These are phyloP conservation scores for Collariella sp. DNA, from an alignment of 495 filamentous ascomycete species.

Conservation along the genomic window DNA sequence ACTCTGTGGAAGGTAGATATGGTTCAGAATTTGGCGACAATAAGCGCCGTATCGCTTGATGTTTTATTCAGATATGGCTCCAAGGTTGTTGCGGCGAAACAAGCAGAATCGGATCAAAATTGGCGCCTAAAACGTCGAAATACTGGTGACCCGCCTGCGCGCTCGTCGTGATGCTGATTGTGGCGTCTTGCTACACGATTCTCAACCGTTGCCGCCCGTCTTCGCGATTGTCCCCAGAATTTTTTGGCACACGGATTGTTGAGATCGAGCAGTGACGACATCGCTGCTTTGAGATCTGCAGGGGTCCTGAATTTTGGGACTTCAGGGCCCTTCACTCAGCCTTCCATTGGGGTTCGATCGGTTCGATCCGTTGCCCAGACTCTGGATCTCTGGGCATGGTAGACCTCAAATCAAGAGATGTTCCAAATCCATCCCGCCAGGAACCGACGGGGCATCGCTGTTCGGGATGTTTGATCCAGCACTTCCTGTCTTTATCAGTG, in stretches of 20 bases:
- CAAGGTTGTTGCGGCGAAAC: no score
- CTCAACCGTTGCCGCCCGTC: neutral
- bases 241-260: neutral
- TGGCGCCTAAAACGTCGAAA: no score
- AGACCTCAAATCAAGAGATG: no score
- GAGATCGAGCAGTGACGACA: slow-evolving; percentile 9
- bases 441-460: no score
- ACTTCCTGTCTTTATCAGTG: no score
- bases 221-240: neutral
- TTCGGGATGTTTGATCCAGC: no score
- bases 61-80: no score
- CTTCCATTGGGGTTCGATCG: neutral
- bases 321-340: neutral
- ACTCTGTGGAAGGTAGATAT: neutral
- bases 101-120: no score
- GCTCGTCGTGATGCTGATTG: neutral
- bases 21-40: neutral
- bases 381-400: neutral
- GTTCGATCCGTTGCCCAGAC: neutral
- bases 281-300: slow-evolving; percentile 2
- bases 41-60: neutral
- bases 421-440: no score
- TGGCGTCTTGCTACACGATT: neutral
- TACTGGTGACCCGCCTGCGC: neutral
- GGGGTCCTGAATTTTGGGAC: neutral